phyloP scores from a whole-genome alignment of 2,329 filamentous ascomycete species.

The Xylariomycetidae sp. region DNA sequence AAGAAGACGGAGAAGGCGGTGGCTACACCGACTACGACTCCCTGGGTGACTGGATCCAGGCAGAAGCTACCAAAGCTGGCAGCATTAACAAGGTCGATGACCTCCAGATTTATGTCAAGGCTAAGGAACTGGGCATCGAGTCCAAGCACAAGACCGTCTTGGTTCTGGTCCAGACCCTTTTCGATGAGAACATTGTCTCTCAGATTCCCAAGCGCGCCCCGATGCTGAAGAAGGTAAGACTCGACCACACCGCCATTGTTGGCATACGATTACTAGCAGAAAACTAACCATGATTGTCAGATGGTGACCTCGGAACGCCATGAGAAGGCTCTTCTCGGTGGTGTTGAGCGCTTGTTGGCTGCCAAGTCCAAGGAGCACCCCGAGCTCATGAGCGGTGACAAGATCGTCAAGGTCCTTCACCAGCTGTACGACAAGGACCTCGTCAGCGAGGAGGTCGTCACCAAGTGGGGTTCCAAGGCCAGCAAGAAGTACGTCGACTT shows the following conservation, averaged over 20 bases:
- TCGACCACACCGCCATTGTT: too few species aligned
- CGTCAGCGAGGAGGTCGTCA: slow-evolving; percentile 79
- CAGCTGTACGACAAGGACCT: slow-evolving; percentile 89
- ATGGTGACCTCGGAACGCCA: slow-evolving; percentile 87
- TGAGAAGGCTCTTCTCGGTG: slow-evolving; percentile 91
- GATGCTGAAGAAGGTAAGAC: slow-evolving; percentile 83
- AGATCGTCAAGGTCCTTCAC: slow-evolving; percentile 81
- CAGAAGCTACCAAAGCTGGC: slow-evolving; percentile 64
- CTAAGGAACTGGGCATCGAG: slow-evolving; percentile 92
- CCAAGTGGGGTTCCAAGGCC: slow-evolving; percentile 87
- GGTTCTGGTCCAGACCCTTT: slow-evolving; percentile 88
- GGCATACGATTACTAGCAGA: too few species aligned
- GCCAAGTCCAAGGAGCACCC: slow-evolving; percentile 67
- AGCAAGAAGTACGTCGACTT: slow-evolving; percentile 98
- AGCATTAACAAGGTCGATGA: slow-evolving; percentile 76
- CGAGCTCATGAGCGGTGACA: slow-evolving; percentile 58
- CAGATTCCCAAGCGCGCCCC: slow-evolving; percentile 78
- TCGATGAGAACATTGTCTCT: slow-evolving; percentile 81
- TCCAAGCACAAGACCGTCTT: slow-evolving; percentile 87
- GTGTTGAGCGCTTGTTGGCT: slow-evolving; percentile 85
- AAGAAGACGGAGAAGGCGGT: slow-evolving; percentile 72
- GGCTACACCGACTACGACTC: slow-evolving; percentile 78
- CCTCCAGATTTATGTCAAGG: slow-evolving; percentile 91
- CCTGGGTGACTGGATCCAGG: slow-evolving; percentile 87
- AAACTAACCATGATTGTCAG: slow-evolving; percentile 37